Evolutionary conservation across 805 yeast species (phyloP).

Genomic region (Blastobotrys chiropterorum): DNA sequence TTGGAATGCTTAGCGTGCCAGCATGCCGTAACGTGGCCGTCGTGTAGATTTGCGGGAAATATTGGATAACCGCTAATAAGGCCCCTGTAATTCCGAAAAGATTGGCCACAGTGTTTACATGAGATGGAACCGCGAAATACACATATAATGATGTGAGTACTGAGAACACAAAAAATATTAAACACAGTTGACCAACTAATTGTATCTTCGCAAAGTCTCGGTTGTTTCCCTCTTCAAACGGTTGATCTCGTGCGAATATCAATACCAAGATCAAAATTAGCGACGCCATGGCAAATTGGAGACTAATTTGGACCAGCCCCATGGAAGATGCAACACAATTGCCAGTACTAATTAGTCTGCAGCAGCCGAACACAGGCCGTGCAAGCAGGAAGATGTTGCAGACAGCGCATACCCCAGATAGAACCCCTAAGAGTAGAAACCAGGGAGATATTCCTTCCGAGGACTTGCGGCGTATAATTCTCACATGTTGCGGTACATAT

Average conservation of each 20-base stretch:
- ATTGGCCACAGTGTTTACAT: constrained; percentile 40
- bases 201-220: constrained; percentile 16
- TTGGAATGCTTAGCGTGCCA: constrained; percentile 70
- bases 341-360: constrained; percentile 40
- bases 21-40: constrained; percentile 66
- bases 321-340: constrained; percentile 63
- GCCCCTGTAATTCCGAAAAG: constrained; percentile 62
- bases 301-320: constrained; percentile 59
- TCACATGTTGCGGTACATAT: constrained; percentile 68
- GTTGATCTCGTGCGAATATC: constrained; percentile 37
- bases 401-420: constrained; percentile 61
- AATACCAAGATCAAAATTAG: constrained; percentile 49
- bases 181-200: constrained; percentile 13
- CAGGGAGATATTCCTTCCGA: constrained; percentile 76
- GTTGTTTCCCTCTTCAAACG: constrained; percentile 12
- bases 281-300: constrained; percentile 55
- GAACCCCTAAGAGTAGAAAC: constrained; percentile 62
- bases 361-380: constrained; percentile 56
- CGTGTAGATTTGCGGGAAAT: constrained; percentile 71
- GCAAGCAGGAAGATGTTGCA: constrained; percentile 61
- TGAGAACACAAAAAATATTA: constrained; percentile 29
- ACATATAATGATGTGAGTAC: constrained; percentile 16
- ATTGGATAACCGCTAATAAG: constrained; percentile 58
- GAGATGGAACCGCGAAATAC: constrained; percentile 9
- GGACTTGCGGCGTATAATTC: constrained; percentile 50